Evolutionary conservation across 345 rosid species (phyloP).

Genomic region (Lumnitzera littorea): DNA sequence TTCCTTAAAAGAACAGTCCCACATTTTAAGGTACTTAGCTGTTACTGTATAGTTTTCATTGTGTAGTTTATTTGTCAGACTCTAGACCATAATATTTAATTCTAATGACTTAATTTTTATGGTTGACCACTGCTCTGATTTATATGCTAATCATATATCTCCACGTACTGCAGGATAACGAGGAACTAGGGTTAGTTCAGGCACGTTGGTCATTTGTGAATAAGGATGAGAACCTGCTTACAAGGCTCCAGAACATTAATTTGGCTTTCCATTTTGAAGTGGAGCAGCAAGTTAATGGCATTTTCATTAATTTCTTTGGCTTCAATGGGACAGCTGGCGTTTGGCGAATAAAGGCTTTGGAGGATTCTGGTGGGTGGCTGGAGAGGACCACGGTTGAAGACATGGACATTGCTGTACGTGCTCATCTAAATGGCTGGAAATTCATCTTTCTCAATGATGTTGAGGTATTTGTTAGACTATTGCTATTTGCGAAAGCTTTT

Average conservation of each 20-base stretch:
- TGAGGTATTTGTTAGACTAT: conserved; percentile 41
- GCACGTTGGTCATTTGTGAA: conserved; percentile 97
- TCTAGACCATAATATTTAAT: neutral
- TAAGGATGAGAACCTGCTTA: conserved; percentile 80
- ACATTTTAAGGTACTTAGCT: conserved; percentile 10
- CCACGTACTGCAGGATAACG: conserved; percentile 47
- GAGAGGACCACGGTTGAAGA: conserved; percentile 97
- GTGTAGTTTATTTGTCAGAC: neutral
- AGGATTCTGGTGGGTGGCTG: conserved; percentile 93
- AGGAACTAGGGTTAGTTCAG: conserved; percentile 78
- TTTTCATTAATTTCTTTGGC: conserved; percentile 80
- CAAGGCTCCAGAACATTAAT: conserved; percentile 83
- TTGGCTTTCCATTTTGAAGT: conserved; percentile 92
- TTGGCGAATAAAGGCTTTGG: conserved; percentile 93
- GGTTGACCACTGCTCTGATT: neutral
- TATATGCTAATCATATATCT: neutral
- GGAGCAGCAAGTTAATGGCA: conserved; percentile 91
- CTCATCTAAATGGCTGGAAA: conserved; percentile 93
- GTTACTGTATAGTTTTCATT: neutral
- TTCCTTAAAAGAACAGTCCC: conserved; percentile 15
- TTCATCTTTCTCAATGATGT: conserved; percentile 81
- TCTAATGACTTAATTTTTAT: neutral
- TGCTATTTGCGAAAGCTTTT: neutral
- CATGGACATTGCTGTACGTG: conserved; percentile 96
- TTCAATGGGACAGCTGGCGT: conserved; percentile 97